phyloP scores from a whole-genome alignment of 176 grass and related monocot species.

The Chloris gayana region DNA sequence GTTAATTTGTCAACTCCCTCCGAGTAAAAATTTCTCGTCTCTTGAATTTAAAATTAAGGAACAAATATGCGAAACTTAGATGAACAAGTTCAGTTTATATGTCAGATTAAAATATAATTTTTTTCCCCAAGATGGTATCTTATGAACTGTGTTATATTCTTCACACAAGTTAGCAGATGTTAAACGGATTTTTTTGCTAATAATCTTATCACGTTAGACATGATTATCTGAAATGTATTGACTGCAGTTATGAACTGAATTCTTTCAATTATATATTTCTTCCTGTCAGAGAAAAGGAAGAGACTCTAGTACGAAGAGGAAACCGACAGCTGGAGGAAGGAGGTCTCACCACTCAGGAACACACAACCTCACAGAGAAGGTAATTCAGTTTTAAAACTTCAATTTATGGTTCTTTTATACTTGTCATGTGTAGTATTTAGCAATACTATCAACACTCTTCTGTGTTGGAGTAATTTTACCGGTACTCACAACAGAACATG shows the following conservation, averaged over 20 bases:
- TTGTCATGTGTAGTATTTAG: no score
- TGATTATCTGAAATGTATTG: background rate
- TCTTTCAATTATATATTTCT: background rate
- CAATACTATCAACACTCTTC: no score
- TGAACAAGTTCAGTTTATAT: no score
- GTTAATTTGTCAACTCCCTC: no score
- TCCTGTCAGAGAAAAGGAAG: background rate
- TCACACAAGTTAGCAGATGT: no score
- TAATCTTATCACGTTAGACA: background rate
- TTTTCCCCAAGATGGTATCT: background rate
- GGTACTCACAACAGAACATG: no score
- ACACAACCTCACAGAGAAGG: constrained; percentile 38
- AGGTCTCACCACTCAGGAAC: constrained; percentile 6
- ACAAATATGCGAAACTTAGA: no score
- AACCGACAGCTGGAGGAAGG: background rate
- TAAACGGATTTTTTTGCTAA: no score
- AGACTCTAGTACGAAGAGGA: background rate
- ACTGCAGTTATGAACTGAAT: background rate
- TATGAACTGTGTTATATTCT: background rate
- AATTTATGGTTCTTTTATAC: background rate
- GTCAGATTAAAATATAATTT: background rate
- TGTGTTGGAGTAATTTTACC: no score
- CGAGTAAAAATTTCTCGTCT: no score
- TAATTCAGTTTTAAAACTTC: background rate
- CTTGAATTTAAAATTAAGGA: no score